Conservation (phyloP, 257 asterid genomes). For the Fraxinus cuspidata region DNA sequence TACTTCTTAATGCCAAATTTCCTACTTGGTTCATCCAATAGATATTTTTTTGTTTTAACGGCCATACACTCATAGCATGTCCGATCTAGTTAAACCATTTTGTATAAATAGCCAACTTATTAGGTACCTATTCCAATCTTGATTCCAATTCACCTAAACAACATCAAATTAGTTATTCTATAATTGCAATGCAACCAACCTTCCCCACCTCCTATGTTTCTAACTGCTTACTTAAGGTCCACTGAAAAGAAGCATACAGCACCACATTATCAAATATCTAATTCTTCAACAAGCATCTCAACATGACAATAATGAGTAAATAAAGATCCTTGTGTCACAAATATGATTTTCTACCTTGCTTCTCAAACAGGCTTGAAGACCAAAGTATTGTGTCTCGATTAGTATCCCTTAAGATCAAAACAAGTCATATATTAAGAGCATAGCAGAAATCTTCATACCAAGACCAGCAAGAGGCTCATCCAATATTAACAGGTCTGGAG, state of each 20-base stretch:
- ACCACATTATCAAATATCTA: background rate
- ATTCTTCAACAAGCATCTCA: slow-evolving; percentile 1
- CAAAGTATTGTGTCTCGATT: background rate
- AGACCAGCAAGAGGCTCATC: slow-evolving; percentile 99
- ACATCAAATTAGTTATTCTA: background rate
- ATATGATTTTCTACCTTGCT: background rate
- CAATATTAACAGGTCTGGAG: slow-evolving; percentile 78
- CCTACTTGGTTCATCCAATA: background rate
- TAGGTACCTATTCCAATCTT: background rate
- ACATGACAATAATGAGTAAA: slow-evolving; percentile 3
- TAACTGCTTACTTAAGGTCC: background rate
- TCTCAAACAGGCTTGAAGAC: background rate
- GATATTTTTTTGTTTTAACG: background rate
- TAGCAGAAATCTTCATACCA: slow-evolving; percentile 49
- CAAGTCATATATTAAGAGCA: slow-evolving; percentile 25
- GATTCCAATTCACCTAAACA: background rate
- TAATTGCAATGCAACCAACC: background rate
- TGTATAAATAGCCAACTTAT: background rate
- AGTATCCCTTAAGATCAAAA: slow-evolving; percentile 22
- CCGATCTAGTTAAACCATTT: background rate
- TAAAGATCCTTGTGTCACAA: background rate
- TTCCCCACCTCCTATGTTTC: background rate
- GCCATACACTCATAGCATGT: background rate
- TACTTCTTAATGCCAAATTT: background rate
- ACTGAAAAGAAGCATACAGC: background rate